These are phyloP conservation scores for Cyathus striatus DNA, from an alignment of 768 basidiomycete species.

Conservation along the genomic window DNA sequence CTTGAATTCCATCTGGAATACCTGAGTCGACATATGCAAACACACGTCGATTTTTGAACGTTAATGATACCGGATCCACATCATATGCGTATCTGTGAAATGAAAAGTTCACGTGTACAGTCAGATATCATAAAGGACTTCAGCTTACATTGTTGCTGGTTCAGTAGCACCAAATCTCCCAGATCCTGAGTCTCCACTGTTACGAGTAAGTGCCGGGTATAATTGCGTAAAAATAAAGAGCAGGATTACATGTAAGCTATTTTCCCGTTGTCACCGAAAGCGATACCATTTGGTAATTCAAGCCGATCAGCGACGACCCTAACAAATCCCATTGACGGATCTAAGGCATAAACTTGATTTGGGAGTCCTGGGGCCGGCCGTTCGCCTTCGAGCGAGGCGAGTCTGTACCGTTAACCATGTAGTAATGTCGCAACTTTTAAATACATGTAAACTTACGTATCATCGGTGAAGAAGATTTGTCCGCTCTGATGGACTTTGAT, in stretches of 20 bases:
- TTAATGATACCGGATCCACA: conserved; percentile 48
- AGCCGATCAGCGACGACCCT: conserved; percentile 75
- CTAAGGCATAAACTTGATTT: conserved; percentile 74
- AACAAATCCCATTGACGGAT: conserved; percentile 58
- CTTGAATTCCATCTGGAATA: too few relatives aligned
- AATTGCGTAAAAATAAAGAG: background rate
- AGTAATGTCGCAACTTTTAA: background rate
- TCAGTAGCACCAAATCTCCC: conserved; percentile 48
- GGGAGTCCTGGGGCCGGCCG: conserved; percentile 62
- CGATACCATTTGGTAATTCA: conserved; percentile 67
- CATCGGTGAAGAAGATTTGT: conserved; percentile 73
- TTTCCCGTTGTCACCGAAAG: conserved; percentile 58
- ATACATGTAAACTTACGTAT: conserved; percentile 35
- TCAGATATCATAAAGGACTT: background rate
- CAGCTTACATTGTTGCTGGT: conserved; percentile 63
- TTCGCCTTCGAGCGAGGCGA: conserved; percentile 62
- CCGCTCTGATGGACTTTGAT: conserved; percentile 70
- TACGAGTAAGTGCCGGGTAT: background rate
- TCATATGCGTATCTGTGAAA: conserved; percentile 65
- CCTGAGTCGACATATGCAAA: conserved; percentile 63
- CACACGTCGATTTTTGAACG: conserved; percentile 55
- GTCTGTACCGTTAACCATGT: conserved; percentile 28
- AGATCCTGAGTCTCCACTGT: conserved; percentile 49
- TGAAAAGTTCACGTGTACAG: background rate
- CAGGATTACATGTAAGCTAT: conserved; percentile 55